A percentile compares a stretch with the other conserved stretches of the same genome.
Evolutionary conservation across 495 filamentous ascomycete species (phyloP).

Genomic region (Xylaria castorea): DNA sequence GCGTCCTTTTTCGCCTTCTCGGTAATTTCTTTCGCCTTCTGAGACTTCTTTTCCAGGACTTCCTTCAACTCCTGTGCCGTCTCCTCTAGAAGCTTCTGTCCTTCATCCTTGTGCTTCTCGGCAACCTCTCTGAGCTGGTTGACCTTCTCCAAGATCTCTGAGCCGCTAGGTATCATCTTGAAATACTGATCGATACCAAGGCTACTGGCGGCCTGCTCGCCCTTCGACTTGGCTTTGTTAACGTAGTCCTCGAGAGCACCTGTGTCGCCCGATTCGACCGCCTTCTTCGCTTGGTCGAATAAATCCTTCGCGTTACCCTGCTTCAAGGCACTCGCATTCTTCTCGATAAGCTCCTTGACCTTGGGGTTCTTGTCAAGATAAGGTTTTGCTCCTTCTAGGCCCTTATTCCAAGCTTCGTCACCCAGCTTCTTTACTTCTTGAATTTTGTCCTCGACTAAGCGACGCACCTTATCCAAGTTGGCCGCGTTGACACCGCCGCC

Average conservation of each 20-base stretch:
- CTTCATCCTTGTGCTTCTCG: constrained; percentile 65
- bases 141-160: constrained; percentile 63
- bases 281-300: constrained; percentile 59
- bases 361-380: constrained; percentile 71
- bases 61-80: constrained; percentile 60
- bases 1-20: constrained; percentile 37
- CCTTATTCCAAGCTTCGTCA: constrained; percentile 69
- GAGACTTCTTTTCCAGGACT: constrained; percentile 49
- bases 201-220: constrained; percentile 35
- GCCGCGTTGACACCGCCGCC: constrained; percentile 57
- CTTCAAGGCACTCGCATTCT: constrained; percentile 66
- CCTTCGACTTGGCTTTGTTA: constrained; percentile 60
- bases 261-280: constrained; percentile 60
- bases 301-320: constrained; percentile 62
- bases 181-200: constrained; percentile 55
- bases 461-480: constrained; percentile 59
- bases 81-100: constrained; percentile 65
- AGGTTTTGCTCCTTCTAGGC: constrained; percentile 64
- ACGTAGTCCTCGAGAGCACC: constrained; percentile 65
- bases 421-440: constrained; percentile 66
- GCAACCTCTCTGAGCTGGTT: constrained; percentile 59
- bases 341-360: constrained; percentile 67
- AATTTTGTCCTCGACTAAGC: constrained; percentile 69
- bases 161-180: constrained; percentile 59
- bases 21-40: constrained; percentile 50